Percentiles rank a stretch among this genome's conserved stretches.
Evolutionary conservation across 2,329 filamentous ascomycete genomes (phyloP).

Genomic region (Trichoderma koningii): DNA sequence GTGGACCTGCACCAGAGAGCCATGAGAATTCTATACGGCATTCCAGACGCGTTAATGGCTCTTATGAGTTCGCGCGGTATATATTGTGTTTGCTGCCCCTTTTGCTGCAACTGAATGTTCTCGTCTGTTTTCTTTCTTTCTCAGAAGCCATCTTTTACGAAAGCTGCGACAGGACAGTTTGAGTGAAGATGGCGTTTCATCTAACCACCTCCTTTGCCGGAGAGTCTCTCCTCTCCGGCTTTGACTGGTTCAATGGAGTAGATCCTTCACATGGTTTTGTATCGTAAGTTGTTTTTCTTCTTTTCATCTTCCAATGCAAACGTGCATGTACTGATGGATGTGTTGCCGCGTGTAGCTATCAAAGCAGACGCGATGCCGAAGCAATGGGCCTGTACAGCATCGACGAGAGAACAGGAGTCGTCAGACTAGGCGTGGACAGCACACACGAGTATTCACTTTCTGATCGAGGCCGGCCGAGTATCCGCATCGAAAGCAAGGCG

Average conservation of each 20-base stretch:
- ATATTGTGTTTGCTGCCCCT: background rate
- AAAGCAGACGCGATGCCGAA: conserved; percentile 46
- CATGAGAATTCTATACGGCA: background rate
- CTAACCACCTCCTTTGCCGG: conserved; percentile 48
- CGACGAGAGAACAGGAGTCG: conserved; percentile 44
- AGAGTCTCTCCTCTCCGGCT: conserved; percentile 49
- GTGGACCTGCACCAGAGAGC: background rate
- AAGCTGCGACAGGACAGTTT: conserved; percentile 9
- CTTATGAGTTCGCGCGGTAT: too few relatives aligned
- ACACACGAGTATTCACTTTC: conserved; percentile 40
- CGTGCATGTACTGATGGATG: background rate
- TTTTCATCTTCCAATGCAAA: too few relatives aligned
- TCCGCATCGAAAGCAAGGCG: conserved; percentile 67
- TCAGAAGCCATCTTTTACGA: background rate
- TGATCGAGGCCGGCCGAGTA: conserved; percentile 55
- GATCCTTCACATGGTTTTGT: conserved; percentile 72
- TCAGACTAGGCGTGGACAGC: conserved; percentile 51
- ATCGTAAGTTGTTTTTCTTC: too few relatives aligned
- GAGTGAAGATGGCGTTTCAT: conserved; percentile 44
- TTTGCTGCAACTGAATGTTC: background rate
- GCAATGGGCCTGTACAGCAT: conserved; percentile 46
- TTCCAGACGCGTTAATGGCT: background rate
- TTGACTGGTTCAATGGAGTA: conserved; percentile 51
- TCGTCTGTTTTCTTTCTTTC: background rate
- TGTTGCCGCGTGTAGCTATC: conserved; percentile 44